Conservation (phyloP, 768 basidiomycete species). For the Lentinula boryana region DNA sequence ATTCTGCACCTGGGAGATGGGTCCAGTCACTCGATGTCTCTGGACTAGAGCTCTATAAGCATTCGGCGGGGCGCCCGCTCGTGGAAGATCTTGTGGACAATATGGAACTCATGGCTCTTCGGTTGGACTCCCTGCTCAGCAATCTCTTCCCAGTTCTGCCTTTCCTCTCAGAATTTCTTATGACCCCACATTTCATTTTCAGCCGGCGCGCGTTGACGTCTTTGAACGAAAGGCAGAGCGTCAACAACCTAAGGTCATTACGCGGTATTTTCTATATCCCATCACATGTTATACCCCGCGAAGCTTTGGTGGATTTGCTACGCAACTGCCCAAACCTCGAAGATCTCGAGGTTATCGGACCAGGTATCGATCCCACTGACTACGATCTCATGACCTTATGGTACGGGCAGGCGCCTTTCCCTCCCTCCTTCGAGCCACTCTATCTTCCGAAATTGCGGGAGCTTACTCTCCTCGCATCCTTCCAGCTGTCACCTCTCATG, state of each 20-base stretch:
- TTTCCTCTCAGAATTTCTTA: conserved; percentile 46
- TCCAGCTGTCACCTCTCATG: conserved; percentile 62
- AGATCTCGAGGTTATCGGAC: conserved; percentile 57
- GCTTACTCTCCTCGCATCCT: conserved; percentile 51
- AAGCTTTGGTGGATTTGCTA: conserved; percentile 55
- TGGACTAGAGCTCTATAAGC: conserved; percentile 26
- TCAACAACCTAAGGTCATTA: conserved; percentile 41
- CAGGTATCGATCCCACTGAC: conserved; percentile 51
- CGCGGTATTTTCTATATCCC: conserved; percentile 50
- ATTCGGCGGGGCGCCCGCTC: neutral
- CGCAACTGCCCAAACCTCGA: conserved; percentile 51
- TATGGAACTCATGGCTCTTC: conserved; percentile 42
- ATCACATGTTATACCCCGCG: conserved; percentile 31
- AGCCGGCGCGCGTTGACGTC: conserved; percentile 55
- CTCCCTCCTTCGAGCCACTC: conserved; percentile 36
- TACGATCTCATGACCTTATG: conserved; percentile 23
- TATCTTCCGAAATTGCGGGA: conserved; percentile 52
- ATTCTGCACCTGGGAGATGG: conserved; percentile 86
- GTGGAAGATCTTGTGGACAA: conserved; percentile 4
- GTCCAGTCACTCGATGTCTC: conserved; percentile 73
- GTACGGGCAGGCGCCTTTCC: conserved; percentile 15
- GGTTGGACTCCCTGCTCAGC: conserved; percentile 58
- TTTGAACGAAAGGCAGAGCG: conserved; percentile 46
- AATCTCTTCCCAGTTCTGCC: conserved; percentile 62
- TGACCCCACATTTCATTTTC: conserved; percentile 52